Evolutionary conservation across 345 rosid genomes (phyloP).

Genomic region (Ceriops tagal): DNA sequence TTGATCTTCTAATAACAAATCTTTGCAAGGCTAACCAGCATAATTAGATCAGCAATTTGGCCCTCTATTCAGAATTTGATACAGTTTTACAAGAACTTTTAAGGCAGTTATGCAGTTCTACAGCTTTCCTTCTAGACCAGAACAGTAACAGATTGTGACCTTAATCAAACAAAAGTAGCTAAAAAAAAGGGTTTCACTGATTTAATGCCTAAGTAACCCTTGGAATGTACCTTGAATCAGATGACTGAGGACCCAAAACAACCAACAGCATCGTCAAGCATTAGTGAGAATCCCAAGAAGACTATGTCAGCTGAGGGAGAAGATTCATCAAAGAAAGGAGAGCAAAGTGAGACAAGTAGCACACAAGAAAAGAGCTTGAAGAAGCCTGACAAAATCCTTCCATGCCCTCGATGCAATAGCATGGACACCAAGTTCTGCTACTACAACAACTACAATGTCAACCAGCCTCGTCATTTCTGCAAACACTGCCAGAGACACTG

Average conservation of each 20-base stretch:
- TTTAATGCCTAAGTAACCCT: too few species aligned
- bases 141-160: too few species aligned
- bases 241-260: constrained; percentile 20
- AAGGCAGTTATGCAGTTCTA: too few species aligned
- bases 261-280: constrained; percentile 23
- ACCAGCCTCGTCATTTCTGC: constrained; percentile 36
- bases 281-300: constrained; percentile 28
- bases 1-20: too few species aligned
- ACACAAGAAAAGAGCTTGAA: constrained; percentile 33
- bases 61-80: too few species aligned
- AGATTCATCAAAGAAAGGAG: constrained; percentile 39
- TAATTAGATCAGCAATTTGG: too few species aligned
- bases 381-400: constrained; percentile 30
- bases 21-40: too few species aligned
- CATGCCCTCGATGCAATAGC: constrained; percentile 33
- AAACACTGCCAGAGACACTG: constrained; percentile 33
- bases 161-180: too few species aligned
- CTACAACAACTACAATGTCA: constrained; percentile 32
- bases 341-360: constrained; percentile 41
- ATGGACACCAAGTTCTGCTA: constrained; percentile 37
- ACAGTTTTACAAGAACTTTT: too few species aligned
- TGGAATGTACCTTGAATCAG: constrained; percentile 13
- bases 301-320: constrained; percentile 29
- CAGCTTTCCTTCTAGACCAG: too few species aligned
- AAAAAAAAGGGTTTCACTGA: too few species aligned